phyloP scores from a whole-genome alignment of 1,139 yeast genomes.

The Lodderomyces metapsilosis region DNA sequence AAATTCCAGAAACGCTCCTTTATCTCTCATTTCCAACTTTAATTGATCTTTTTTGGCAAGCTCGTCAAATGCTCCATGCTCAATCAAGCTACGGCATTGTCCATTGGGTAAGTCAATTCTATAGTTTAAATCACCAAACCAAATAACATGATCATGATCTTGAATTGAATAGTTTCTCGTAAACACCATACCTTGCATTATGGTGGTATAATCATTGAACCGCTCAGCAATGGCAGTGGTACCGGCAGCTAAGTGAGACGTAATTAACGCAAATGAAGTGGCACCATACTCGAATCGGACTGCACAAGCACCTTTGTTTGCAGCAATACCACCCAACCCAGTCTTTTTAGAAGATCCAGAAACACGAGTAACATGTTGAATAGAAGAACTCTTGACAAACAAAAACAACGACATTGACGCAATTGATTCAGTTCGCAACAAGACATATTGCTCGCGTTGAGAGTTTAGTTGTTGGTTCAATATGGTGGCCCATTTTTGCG shows the following conservation, averaged over 20 bases:
- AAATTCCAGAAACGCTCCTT: conserved; percentile 74
- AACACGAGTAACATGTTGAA: conserved; percentile 65
- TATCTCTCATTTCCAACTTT: conserved; percentile 68
- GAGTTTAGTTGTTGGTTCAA: conserved; percentile 57
- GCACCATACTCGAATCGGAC: conserved; percentile 76
- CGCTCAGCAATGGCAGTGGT: conserved; percentile 79
- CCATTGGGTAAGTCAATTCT: conserved; percentile 77
- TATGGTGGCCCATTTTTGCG: conserved; percentile 61
- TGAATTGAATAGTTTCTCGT: conserved; percentile 65
- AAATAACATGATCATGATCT: conserved; percentile 83
- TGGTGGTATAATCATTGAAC: conserved; percentile 81
- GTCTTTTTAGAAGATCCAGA: conserved; percentile 83
- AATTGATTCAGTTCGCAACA: conserved; percentile 44
- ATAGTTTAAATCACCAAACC: conserved; percentile 97
- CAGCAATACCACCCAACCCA: conserved; percentile 89
- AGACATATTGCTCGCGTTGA: conserved; percentile 33
- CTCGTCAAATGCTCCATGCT: conserved; percentile 42
- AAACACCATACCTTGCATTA: conserved; percentile 74
- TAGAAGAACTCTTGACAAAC: conserved; percentile 44
- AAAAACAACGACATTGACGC: conserved; percentile 44
- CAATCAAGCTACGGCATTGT: conserved; percentile 61
- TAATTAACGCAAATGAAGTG: conserved; percentile 78
- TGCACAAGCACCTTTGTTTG: conserved; percentile 91
- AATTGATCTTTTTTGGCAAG: conserved; percentile 79
- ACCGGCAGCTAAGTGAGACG: conserved; percentile 96